Evolutionary conservation across 768 basidiomycete genomes (phyloP).

Genomic region (Serendipita vermifera): DNA sequence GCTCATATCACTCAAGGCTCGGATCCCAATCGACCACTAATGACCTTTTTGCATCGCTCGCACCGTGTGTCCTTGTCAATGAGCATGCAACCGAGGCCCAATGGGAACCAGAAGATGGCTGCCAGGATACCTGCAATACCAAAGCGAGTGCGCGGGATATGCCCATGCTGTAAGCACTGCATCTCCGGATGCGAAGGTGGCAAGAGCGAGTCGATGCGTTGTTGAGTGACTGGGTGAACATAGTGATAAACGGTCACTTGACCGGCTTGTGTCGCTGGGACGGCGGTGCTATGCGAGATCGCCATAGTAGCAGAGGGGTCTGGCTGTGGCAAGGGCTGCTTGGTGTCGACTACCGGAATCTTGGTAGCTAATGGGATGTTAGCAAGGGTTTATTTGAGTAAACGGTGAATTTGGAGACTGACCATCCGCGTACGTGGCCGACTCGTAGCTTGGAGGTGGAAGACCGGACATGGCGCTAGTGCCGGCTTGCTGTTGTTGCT

Average conservation of each 20-base stretch:
- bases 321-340: background rate
- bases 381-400: no score
- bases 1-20: no score
- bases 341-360: background rate
- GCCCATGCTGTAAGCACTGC: conserved; percentile 67
- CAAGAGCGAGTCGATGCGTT: conserved; percentile 46
- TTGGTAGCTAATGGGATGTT: no score
- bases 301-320: background rate
- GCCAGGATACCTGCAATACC: conserved; percentile 60
- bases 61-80: background rate
- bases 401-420: no score
- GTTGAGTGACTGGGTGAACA: conserved; percentile 45
- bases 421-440: no score
- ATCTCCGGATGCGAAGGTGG: conserved; percentile 75
- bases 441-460: no score
- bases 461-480: no score
- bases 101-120: conserved; percentile 75
- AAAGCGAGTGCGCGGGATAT: conserved; percentile 47
- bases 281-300: background rate
- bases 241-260: conserved; percentile 55
- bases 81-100: conserved; percentile 68
- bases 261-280: background rate
- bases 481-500: no score
- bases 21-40: background rate
- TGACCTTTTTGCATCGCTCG: background rate